Evolutionary conservation across 176 grass and related monocot genomes (phyloP).

Genomic region (Tillandsia fasciculata): DNA sequence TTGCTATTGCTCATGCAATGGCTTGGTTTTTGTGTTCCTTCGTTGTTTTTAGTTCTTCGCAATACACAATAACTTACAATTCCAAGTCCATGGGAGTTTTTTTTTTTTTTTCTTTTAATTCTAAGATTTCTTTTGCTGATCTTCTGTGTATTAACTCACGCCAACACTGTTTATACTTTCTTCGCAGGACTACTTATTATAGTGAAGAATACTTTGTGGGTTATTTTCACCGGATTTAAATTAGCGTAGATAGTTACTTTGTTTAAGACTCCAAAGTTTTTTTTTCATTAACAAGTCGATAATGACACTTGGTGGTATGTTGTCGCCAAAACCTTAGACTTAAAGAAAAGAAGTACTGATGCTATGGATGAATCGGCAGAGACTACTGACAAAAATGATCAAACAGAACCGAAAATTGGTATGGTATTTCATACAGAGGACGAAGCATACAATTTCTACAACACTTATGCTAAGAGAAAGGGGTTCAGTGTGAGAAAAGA

Average conservation of each 20-base stretch:
- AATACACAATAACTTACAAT: too few species aligned
- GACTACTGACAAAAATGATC: background rate
- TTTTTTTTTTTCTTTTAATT: too few species aligned
- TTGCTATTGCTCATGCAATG: background rate
- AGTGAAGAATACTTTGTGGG: background rate
- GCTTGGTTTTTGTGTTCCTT: background rate
- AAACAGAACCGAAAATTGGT: constrained; percentile 7
- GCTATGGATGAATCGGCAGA: background rate
- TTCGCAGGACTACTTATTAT: background rate
- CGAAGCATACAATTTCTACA: constrained; percentile 21
- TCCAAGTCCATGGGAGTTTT: too few species aligned
- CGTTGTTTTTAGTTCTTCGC: background rate
- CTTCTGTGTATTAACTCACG: too few species aligned
- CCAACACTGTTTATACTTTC: background rate
- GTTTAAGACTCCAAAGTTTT: background rate
- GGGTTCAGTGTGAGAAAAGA: constrained; percentile 21
- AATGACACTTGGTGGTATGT: background rate
- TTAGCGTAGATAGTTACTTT: background rate
- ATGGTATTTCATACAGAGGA: constrained; percentile 17
- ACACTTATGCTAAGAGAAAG: constrained; percentile 20
- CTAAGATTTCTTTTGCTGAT: too few species aligned
- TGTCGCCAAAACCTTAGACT: background rate
- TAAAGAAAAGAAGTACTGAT: background rate
- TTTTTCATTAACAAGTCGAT: background rate
- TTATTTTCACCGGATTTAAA: background rate